Base-by-base conservation (phyloP, 2,329 filamentous ascomycete genomes). In the Colletotrichum melonis region DNA sequence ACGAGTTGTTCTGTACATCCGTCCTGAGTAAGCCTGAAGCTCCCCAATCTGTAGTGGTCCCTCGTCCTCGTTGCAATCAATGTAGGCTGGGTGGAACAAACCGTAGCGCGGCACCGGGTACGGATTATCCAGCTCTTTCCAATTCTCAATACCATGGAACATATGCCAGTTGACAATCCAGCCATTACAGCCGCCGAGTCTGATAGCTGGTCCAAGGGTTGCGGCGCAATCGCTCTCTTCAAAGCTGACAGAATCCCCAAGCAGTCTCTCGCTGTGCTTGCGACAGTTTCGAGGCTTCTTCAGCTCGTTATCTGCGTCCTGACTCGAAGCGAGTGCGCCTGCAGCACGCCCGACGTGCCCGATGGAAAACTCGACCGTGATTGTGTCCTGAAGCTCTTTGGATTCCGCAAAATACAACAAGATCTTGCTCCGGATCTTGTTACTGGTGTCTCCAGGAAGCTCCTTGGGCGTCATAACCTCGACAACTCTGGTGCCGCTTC, bases 101-200 rank as follows among this genome's bases (percentile, higher is more conserved):
- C 26, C n/a, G 14, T 58, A n/a, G 8, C 14, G 49, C 4, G 56
- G 26, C 7, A 56, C 24, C 11, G 3, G 11, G 12, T 32, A 49
- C 7, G 12, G 14, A 8, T 12, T 6, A 3, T 32, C 5, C 4
- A 30, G 12, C 2, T 24, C 12, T 19, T 26, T 12, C 9, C 52
- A 54, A 6, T 56, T 19, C 1, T 5, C 7, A 2, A 58, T 52
- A 1, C 24, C 52, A 3, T 69, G 16, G 22, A 72, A 72, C 0
- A 67, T 5, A 24, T 71, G 68, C 46, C 57, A 55, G 28, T 65
- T 71, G 19, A 71, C 30, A 8, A 67, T 55, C 35, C 49, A 71
- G 2, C 57, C 46, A 2, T 1, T 5, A 0, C 8, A 6, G 1
- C 42, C 24, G 4, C 54, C 28, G 24, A 67, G 22, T 6, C 7